These are phyloP conservation scores for Colletotrichum tabaci DNA, from an alignment of 2,329 filamentous ascomycete species.

Conservation along the genomic window DNA sequence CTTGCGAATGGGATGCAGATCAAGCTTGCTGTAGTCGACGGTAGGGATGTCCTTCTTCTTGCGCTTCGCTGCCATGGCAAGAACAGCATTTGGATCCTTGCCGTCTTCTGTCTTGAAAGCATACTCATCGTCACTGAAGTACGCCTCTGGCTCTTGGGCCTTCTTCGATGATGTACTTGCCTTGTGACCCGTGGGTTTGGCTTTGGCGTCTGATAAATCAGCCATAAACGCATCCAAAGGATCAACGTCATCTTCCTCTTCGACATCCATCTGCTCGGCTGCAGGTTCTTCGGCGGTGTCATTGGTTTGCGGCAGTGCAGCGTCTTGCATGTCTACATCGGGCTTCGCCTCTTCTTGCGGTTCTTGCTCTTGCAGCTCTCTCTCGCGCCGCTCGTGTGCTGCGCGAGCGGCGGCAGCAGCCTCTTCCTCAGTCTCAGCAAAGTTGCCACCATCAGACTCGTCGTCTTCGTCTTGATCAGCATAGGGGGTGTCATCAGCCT, in stretches of 20 bases:
- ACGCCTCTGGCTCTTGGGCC: conserved; percentile 81
- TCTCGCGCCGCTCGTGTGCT: conserved; percentile 87
- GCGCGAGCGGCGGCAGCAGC: conserved; percentile 87
- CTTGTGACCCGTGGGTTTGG: conserved; percentile 42
- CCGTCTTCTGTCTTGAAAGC: conserved; percentile 65
- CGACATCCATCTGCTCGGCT: conserved; percentile 69
- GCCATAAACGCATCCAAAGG: conserved; percentile 99
- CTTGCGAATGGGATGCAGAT: conserved; percentile 90
- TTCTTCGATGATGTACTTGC: conserved; percentile 61
- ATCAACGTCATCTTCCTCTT: conserved; percentile 77
- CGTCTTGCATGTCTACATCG: conserved; percentile 38
- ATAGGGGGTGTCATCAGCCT: conserved; percentile 73
- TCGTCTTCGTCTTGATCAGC: conserved; percentile 77
- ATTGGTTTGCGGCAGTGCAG: conserved; percentile 45
- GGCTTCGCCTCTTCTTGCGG: conserved; percentile 64
- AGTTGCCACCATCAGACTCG: conserved; percentile 82
- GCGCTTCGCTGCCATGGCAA: conserved; percentile 73
- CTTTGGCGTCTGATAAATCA: conserved; percentile 65
- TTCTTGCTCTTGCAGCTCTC: conserved; percentile 68
- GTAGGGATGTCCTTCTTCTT: conserved; percentile 97
- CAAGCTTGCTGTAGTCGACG: conserved; percentile 88
- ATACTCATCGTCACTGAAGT: conserved; percentile 90
- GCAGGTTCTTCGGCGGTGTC: conserved; percentile 45
- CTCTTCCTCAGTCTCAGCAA: conserved; percentile 89
- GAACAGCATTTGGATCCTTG: conserved; percentile 62